These are phyloP conservation scores for Hyphodiscus sp. DNA, from an alignment of 2,329 filamentous ascomycete species.

Conservation along the genomic window DNA sequence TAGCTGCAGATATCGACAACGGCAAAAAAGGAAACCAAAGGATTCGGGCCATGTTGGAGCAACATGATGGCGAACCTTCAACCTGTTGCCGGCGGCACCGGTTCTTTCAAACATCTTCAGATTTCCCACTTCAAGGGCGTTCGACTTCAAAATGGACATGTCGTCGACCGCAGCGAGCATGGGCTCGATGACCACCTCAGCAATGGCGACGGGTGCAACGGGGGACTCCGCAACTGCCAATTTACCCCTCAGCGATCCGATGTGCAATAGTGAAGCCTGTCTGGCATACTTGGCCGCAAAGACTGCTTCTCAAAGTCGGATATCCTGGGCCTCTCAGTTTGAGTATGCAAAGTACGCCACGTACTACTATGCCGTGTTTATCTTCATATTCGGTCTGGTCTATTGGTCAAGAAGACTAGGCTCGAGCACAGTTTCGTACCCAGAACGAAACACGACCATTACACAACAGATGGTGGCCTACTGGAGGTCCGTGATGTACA, in stretches of 20 bases:
- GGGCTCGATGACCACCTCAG: neutral
- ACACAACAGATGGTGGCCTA: neutral
- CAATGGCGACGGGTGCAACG: neutral
- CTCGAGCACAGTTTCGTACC: neutral
- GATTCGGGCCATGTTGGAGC: no score
- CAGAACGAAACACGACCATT: neutral
- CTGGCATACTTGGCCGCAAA: conserved; percentile 6
- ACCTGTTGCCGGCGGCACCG: neutral
- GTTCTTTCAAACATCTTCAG: neutral
- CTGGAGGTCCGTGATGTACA: neutral
- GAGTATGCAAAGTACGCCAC: conserved; percentile 6
- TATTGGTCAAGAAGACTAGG: neutral
- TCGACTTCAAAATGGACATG: neutral
- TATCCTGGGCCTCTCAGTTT: conserved; percentile 7
- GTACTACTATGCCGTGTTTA: conserved; percentile 5
- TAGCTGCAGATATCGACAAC: neutral
- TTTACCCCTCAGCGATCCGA: conserved; percentile 11
- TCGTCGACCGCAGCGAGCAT: neutral
- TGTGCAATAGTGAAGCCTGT: conserved; percentile 12
- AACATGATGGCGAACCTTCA: neutral
- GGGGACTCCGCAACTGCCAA: neutral
- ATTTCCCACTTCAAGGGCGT: neutral
- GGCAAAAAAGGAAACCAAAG: neutral
- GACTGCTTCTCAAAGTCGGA: conserved; percentile 4
- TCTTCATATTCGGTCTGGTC: neutral